Evolutionary conservation across 257 asterid species (phyloP).

Genomic region (Nicotiana tomentosiformis): DNA sequence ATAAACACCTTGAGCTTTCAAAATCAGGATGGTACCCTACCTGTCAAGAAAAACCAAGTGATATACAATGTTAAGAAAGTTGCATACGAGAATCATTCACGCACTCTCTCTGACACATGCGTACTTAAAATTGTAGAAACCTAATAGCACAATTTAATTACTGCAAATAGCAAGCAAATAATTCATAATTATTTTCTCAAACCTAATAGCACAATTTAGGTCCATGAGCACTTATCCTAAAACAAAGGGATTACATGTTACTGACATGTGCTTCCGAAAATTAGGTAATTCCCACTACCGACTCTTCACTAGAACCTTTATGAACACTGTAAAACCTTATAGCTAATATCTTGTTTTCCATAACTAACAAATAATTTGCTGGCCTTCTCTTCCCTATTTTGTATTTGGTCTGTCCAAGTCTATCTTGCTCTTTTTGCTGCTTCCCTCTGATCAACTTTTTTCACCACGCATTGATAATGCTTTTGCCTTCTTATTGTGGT

Average conservation of each 20-base stretch:
- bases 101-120: neutral
- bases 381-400: neutral
- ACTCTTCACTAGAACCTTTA: neutral
- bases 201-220: neutral
- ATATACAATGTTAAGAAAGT: slow-evolving; percentile 4
- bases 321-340: neutral
- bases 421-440: neutral
- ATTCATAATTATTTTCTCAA: neutral
- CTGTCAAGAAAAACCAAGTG: slow-evolving; percentile 39
- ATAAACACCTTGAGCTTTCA: slow-evolving; percentile 71
- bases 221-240: neutral
- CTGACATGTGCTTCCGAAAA: neutral
- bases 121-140: neutral
- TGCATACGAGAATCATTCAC: neutral
- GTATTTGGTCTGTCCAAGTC: neutral
- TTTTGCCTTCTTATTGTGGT: slow-evolving; percentile 4
- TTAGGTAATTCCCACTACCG: neutral
- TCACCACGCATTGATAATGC: neutral
- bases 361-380: neutral
- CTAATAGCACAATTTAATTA: neutral
- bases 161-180: neutral
- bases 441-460: neutral
- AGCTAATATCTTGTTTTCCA: neutral
- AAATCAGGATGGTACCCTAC: slow-evolving; percentile 90
- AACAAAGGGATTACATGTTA: neutral